Base-by-base conservation (phyloP, 345 rosid species). In the Atalantia buxifolia region DNA sequence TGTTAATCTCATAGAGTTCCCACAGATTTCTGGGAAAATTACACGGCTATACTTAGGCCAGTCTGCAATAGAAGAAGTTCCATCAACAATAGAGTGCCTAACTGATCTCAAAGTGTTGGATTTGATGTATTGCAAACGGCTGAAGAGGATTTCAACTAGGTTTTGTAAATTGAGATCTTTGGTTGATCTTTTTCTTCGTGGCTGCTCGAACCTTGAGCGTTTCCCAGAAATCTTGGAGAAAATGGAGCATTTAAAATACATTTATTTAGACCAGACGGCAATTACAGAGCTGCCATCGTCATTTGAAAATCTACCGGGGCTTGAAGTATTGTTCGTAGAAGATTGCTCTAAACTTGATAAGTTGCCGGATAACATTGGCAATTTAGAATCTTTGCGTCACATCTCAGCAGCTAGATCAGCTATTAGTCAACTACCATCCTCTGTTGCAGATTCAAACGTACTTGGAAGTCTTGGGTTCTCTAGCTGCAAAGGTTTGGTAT, bases 111-210 rank as follows among this genome's bases (percentile, higher is more conserved):
- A 9, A 25, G 0, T 0, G 3, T 42, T 42, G 14, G 0, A 1
- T 2, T 42, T 61, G 33, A 5, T 0, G 0, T 0, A 1, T 8
- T 57, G n/a, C 18, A 1, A 2, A 4, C 13, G 18, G 19, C 31
- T 61, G 6, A 9, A 61, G 65, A 65, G 4, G 7, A 2, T 65
- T 16, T 33, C 69, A 65, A 33, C 25, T 18, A 1, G 12, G 0
- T 4, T 65, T 65, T 65, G 42, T 7, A 65, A 65, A 31, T 19
- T 65, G 24, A 16, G 33, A 31, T 65, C 69, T 65, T 42, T 65
- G 3, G 0, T 1, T 6, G 0, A 0, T 0, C 40, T 65, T 2
- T 1, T 0, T 33, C 42, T 65, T 31, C 0, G 1, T 0, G 7
- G 2, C 2, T 65, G 40, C 69, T 19, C 9, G 7, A 25, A 27